phyloP scores from a whole-genome alignment of 805 yeast genomes.

The Suhomyces prunicola region DNA sequence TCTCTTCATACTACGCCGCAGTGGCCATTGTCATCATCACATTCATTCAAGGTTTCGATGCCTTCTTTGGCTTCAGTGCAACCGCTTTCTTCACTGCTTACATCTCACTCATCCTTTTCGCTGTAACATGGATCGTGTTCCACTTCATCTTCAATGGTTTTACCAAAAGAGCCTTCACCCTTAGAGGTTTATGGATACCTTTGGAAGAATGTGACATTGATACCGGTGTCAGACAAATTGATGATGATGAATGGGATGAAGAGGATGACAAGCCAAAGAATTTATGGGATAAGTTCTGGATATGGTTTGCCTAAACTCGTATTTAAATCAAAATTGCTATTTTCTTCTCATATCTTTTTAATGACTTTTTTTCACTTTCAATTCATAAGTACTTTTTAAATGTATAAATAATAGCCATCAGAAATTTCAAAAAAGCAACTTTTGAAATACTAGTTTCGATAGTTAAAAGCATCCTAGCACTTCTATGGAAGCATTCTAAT shows the following conservation, averaged over 20 bases:
- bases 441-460: too few species aligned
- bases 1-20: conserved; percentile 60
- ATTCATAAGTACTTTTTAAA: neutral
- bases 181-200: conserved; percentile 42
- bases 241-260: conserved; percentile 54
- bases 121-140: conserved; percentile 51
- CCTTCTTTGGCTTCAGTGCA: conserved; percentile 55
- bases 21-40: conserved; percentile 53
- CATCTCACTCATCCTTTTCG: conserved; percentile 62
- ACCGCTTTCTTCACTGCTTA: conserved; percentile 66
- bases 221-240: conserved; percentile 62
- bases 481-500: too few species aligned
- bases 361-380: neutral
- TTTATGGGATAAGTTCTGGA: conserved; percentile 57
- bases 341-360: neutral
- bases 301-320: conserved; percentile 8
- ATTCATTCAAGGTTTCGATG: conserved; percentile 69
- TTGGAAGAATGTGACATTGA: conserved; percentile 67
- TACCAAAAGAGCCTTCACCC: conserved; percentile 23
- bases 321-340: neutral
- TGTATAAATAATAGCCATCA: neutral
- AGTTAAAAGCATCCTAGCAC: too few species aligned
- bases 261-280: conserved; percentile 48
- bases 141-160: conserved; percentile 50
- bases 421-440: too few species aligned